Conservation (phyloP, 345 rosid genomes). For the Euclidium syriacum region DNA sequence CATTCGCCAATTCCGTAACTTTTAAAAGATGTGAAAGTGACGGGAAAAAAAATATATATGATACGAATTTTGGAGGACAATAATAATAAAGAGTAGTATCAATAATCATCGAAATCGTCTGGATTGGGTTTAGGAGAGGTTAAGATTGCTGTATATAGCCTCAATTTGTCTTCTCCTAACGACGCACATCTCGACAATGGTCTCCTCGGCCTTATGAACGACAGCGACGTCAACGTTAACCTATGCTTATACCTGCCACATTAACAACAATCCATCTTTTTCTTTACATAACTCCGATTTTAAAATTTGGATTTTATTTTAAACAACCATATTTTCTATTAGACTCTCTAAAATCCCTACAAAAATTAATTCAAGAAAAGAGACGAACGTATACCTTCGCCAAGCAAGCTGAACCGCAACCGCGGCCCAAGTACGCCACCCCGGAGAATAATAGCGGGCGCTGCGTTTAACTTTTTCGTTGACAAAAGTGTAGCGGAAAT, state of each 20-base stretch:
- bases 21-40: not conserved
- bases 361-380: not conserved
- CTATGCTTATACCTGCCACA: constrained; percentile 57
- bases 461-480: constrained; percentile 89
- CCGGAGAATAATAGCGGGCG: constrained; percentile 91
- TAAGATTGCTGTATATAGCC: constrained; percentile 85
- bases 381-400: constrained; percentile 50
- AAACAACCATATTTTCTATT: too few species aligned
- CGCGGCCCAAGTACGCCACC: constrained; percentile 97
- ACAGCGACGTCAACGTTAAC: constrained; percentile 70
- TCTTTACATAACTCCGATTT: not conserved
- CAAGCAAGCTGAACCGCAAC: constrained; percentile 97
- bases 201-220: constrained; percentile 86
- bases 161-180: constrained; percentile 76
- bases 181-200: constrained; percentile 84
- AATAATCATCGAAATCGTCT: constrained; percentile 76
- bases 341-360: too few species aligned
- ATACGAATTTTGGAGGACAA: not conserved
- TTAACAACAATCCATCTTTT: not conserved
- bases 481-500: constrained; percentile 91
- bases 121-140: constrained; percentile 97
- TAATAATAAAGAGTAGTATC: constrained; percentile 6
- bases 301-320: too few species aligned
- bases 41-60: not conserved
- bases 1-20: not conserved